phyloP scores from a whole-genome alignment of 768 basidiomycete species.

The Lanmaoa pseudosensibilis region DNA sequence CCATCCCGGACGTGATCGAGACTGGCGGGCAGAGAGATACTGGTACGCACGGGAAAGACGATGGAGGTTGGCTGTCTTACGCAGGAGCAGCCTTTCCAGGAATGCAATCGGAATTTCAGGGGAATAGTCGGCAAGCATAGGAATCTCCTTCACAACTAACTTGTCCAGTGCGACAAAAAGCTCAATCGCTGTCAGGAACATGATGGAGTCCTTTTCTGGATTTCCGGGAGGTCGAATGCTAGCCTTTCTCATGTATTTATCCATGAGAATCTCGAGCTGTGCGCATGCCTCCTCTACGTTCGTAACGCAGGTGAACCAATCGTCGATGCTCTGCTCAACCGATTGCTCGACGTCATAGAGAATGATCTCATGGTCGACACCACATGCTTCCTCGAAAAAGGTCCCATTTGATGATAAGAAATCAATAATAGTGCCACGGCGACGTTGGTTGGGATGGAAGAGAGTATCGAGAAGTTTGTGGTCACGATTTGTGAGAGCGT shows the following conservation, averaged over 20 bases:
- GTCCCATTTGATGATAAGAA: constrained; percentile 4
- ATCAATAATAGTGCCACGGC: constrained; percentile 9
- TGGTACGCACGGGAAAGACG: no score
- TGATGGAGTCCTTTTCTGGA: constrained; percentile 38
- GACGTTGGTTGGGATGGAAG: no score
- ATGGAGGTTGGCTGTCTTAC: constrained; percentile 28
- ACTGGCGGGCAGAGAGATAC: constrained; percentile 31
- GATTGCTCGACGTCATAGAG: constrained; percentile 39
- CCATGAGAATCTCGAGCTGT: neutral
- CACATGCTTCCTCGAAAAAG: constrained; percentile 2
- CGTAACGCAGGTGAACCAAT: constrained; percentile 37
- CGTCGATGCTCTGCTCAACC: constrained; percentile 30
- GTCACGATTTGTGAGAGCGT: constrained; percentile 9
- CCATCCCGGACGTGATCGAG: constrained; percentile 5
- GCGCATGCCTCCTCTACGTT: no score
- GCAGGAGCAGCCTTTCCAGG: constrained; percentile 27
- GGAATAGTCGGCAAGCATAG: constrained; percentile 27
- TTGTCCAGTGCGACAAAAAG: constrained; percentile 40
- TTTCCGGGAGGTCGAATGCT: rapidly evolving
- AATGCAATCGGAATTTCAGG: constrained; percentile 29
- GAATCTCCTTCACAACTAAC: constrained; percentile 15
- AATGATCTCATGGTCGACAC: constrained; percentile 6
- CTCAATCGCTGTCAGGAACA: constrained; percentile 38
- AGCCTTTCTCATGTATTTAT: neutral
- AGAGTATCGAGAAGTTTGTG: rapidly evolving